A percentile compares a stretch with the other conserved stretches of the same genome.
Evolutionary conservation across 2,329 filamentous ascomycete species (phyloP).

Genomic region (Stachybotrys chartarum): DNA sequence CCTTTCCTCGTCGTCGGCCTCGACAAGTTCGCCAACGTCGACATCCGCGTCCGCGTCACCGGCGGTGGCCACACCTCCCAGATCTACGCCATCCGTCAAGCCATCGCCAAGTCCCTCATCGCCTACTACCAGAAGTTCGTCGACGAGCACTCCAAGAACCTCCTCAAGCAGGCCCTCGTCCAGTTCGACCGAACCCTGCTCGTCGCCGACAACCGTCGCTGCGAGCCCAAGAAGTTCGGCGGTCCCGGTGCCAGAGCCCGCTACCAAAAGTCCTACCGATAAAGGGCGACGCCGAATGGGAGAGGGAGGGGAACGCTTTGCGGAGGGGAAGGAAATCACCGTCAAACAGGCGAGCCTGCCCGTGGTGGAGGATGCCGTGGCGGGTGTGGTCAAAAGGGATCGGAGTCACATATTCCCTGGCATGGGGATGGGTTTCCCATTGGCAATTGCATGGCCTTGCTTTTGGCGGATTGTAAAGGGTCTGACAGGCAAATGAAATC

Average conservation of each 20-base stretch:
- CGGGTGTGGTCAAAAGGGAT: constrained; percentile 24
- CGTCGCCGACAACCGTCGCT: constrained; percentile 97
- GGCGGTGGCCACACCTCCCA: constrained; percentile 98
- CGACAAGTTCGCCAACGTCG: constrained; percentile 94
- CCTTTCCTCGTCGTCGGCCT: constrained; percentile 93
- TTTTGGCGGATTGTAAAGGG: constrained; percentile 41
- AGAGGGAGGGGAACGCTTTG: constrained; percentile 11
- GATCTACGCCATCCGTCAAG: constrained; percentile 97
- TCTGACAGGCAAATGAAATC: constrained; percentile 46
- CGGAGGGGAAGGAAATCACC: neutral
- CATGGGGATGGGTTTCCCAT: constrained; percentile 32
- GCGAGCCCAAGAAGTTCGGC: constrained; percentile 98
- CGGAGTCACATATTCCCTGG: constrained; percentile 31
- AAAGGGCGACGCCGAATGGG: constrained; percentile 33
- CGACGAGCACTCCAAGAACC: constrained; percentile 99
- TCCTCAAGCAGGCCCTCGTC: constrained; percentile 93
- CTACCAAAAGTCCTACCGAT: constrained; percentile 99
- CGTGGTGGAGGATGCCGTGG: constrained; percentile 15
- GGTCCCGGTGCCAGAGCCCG: constrained; percentile 90
- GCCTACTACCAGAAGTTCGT: constrained; percentile 99
- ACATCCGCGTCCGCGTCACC: constrained; percentile 93
- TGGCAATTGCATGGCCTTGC: constrained; percentile 46
- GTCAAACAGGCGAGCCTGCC: constrained; percentile 8
- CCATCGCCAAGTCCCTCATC: constrained; percentile 73
- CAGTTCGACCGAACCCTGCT: constrained; percentile 96